phyloP scores from a whole-genome alignment of 352 stramenopile genomes.

The Globisporangium perplexum region DNA sequence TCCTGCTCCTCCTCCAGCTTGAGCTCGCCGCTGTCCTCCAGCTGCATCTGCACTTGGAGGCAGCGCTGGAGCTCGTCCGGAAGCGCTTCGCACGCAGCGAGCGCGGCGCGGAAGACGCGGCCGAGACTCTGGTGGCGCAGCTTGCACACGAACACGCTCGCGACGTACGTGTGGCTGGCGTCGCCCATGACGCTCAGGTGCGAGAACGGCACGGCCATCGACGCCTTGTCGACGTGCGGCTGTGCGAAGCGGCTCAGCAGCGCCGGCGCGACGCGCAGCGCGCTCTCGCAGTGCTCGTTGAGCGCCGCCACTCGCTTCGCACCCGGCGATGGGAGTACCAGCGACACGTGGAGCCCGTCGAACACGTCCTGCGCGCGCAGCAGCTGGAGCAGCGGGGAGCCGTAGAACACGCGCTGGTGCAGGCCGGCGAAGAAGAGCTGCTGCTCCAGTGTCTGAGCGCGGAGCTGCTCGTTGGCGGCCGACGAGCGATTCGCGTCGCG shows the following conservation, averaged over 20 bases:
- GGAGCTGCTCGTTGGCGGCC: conserved; percentile 34
- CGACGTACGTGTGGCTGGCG: conserved; percentile 37
- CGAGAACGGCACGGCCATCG: conserved; percentile 30
- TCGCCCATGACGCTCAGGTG: conserved; percentile 56
- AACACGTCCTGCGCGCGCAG: conserved; percentile 45
- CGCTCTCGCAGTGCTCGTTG: conserved; percentile 27
- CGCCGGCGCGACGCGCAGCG: conserved; percentile 23
- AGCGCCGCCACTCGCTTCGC: conserved; percentile 15
- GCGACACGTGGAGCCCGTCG: conserved; percentile 34
- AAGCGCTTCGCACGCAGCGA: conserved; percentile 32
- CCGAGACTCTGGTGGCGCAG: conserved; percentile 29
- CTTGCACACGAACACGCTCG: conserved; percentile 42
- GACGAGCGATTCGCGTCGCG: conserved; percentile 34
- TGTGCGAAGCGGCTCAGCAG: conserved; percentile 31
- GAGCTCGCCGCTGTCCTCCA: background rate
- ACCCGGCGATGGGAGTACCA: conserved; percentile 10
- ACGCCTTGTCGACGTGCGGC: conserved; percentile 20
- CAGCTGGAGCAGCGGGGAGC: conserved; percentile 34
- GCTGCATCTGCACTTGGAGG: conserved; percentile 21
- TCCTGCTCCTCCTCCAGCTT: background rate
- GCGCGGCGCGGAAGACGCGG: conserved; percentile 21
- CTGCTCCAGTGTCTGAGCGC: conserved; percentile 49
- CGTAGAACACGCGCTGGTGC: conserved; percentile 32
- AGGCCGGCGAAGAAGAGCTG: conserved; percentile 54
- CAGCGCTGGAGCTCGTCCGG: conserved; percentile 26